Conservation (phyloP, 805 yeast species). For the Candida gorgasii region DNA sequence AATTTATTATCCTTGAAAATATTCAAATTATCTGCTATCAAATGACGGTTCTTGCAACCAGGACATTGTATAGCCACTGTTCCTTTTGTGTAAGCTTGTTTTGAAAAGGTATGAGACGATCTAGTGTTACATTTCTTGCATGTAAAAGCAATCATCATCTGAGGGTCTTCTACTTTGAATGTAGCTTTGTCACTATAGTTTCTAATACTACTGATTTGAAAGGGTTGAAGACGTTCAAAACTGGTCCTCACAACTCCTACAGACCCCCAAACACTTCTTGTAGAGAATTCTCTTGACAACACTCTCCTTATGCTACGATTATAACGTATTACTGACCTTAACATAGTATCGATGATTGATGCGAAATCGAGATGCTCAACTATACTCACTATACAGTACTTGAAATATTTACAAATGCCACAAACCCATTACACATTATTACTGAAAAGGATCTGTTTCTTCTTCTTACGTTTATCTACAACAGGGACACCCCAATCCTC, state of each 20-base stretch:
- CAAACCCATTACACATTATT: conserved; percentile 1
- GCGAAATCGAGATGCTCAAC: no score
- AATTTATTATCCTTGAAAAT: conserved; percentile 78
- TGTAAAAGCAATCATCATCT: conserved; percentile 85
- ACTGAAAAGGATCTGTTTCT: conserved; percentile 8
- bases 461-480: conserved; percentile 14
- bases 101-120: conserved; percentile 87
- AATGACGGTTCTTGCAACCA: conserved; percentile 81
- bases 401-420: no score
- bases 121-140: conserved; percentile 84
- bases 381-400: no score
- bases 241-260: no score
- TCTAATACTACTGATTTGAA: no score
- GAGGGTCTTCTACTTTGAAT: conserved; percentile 69
- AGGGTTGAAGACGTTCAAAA: no score
- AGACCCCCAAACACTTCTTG: no score
- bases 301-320: no score
- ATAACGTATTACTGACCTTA: no score
- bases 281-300: no score
- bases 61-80: conserved; percentile 92
- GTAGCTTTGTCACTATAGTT: conserved; percentile 10
- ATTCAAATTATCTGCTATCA: conserved; percentile 74
- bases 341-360: no score
- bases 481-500: conserved; percentile 16
- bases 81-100: conserved; percentile 86